Evolutionary conservation across 2,329 filamentous ascomycete species (phyloP).

Genomic region (Apiospora marii): DNA sequence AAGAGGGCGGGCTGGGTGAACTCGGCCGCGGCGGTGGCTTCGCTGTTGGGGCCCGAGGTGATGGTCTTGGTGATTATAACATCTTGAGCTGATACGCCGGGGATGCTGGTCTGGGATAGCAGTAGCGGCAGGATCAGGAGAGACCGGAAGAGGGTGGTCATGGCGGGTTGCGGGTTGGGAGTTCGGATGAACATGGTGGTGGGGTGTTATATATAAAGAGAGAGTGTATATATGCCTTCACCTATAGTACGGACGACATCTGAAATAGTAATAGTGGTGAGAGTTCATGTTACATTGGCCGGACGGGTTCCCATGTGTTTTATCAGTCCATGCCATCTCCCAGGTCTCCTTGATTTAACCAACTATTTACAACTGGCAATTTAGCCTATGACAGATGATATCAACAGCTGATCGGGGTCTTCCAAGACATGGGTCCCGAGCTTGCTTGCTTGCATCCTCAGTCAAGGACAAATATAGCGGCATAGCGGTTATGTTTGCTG

Average conservation of each 20-base stretch:
- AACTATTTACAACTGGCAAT: not conserved
- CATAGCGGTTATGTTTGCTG: not conserved
- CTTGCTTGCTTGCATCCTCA: not conserved
- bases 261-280: not conserved
- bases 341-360: not conserved
- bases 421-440: not conserved
- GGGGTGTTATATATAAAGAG: not conserved
- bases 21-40: slow-evolving; percentile 38
- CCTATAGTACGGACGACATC: not conserved
- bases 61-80: slow-evolving; percentile 34
- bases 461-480: not conserved
- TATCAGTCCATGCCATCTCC: not conserved
- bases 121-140: not conserved
- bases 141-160: not conserved
- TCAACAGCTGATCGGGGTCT: not conserved
- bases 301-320: not conserved
- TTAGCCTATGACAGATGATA: slow-evolving; percentile 1
- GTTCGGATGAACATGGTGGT: slow-evolving; percentile 4
- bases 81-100: slow-evolving; percentile 35
- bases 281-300: not conserved
- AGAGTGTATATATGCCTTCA: not conserved
- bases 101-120: slow-evolving; percentile 23
- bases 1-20: slow-evolving; percentile 49
- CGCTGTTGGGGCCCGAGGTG: slow-evolving; percentile 29
- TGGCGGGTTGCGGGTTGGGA: not conserved